Base-by-base conservation (phyloP, 768 basidiomycete species). In the Gelatoporia subvermispora region DNA sequence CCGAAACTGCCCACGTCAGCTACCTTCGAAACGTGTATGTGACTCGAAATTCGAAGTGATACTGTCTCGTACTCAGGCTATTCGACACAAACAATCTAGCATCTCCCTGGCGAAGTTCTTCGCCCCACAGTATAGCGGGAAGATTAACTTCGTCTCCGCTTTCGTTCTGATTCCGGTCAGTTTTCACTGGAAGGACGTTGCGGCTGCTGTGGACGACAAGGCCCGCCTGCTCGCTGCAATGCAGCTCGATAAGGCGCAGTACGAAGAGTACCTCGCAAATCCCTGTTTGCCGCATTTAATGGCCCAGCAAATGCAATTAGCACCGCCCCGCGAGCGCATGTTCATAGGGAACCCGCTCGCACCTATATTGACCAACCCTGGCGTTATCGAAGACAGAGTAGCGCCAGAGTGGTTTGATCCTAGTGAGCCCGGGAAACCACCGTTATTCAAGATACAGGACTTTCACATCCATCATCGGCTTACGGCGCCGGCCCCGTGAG, bases 251-350 rank as follows among this genome's bases (percentile, higher is more conserved):
- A 45, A 45, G n/a, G 18, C 5, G 4, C 43, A 45, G 21, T 45
- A 17, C 17, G 34, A 45, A 17, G 43, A 22, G 9, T 48, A 48
- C n/a, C 35, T 41, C 10, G 18, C 38, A 17, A 48, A 41, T 20
- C 47, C 47, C 8, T 39, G 40, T 28, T 24, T 48, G 2, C 47
- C 47, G 5, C 47, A 48, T 20, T 3, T 41, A 3, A 48, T 23
- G n/a, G 37, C 47, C 2, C 36, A 24, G 4, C 4, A 40, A 4
- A n/a, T 23, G 10, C 13, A 11, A 23, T 38, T 48, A 7, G 36
- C 16, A 5, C 47, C 47, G 10, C 43, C 43, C 17, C 31, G 24
- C n/a, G 34, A 34, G n/a, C 16, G 22, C 7, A n/a, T 17, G 23
- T 16, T 35, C 2, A 16, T 16, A 2, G 22, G 38, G 35, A 47